A percentile compares a stretch with the other conserved stretches of the same genome.
Conservation (phyloP, 2,329 filamentous ascomycete genomes). For the Trichoderma brevicompactum region DNA sequence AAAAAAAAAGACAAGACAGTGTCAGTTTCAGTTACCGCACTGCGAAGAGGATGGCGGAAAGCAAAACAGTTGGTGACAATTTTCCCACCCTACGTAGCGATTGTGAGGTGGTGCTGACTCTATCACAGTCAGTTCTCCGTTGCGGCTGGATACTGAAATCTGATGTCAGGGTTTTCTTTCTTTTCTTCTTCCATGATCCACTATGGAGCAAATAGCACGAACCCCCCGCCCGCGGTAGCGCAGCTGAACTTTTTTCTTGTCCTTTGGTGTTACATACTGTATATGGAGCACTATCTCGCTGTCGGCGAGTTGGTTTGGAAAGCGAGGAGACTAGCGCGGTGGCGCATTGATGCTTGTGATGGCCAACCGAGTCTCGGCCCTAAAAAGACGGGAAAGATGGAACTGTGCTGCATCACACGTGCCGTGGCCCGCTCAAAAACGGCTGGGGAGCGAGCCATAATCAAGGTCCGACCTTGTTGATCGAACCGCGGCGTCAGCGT, state of each 20-base stretch:
- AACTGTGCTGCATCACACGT: slow-evolving; percentile 12
- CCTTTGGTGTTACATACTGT: slow-evolving; percentile 1
- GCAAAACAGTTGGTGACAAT: not conserved
- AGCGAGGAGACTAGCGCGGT: slow-evolving; percentile 17
- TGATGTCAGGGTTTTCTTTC: not conserved
- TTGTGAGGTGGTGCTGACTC: not conserved
- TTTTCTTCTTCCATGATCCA: not conserved
- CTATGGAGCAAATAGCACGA: not conserved
- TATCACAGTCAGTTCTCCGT: not conserved
- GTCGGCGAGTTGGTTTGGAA: not conserved
- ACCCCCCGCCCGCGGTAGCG: not conserved
- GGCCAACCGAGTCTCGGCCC: slow-evolving; percentile 22
- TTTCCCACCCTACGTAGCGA: not conserved
- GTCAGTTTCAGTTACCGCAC: not conserved
- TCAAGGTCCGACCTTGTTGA: not conserved
- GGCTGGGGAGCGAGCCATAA: not conserved
- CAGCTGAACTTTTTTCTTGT: slow-evolving; percentile 6
- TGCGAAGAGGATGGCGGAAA: not conserved
- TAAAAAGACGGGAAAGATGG: slow-evolving; percentile 12
- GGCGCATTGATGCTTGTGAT: slow-evolving; percentile 13
- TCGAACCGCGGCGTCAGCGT: slow-evolving; percentile 15
- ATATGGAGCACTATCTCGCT: not conserved
- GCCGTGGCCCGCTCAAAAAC: not conserved
- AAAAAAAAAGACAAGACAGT: not conserved
- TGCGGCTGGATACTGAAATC: not conserved